Conservation (phyloP, 2,329 filamentous ascomycete species). For the Fonsecaea pedrosoi region DNA sequence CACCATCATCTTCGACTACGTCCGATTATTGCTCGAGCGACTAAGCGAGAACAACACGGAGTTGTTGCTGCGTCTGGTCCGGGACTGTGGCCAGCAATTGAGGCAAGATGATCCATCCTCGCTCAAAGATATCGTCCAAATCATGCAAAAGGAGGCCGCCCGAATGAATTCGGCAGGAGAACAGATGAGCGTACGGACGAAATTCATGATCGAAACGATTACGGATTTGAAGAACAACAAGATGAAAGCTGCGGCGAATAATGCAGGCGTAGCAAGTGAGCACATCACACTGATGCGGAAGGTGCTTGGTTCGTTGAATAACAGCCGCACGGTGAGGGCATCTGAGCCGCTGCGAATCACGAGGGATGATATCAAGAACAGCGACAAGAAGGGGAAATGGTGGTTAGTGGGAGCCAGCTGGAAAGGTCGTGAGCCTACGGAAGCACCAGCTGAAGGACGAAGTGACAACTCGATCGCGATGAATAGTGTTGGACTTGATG, state of each 20-base stretch:
- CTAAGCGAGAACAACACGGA: constrained; percentile 89
- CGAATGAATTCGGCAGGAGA: constrained; percentile 68
- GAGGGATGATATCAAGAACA: constrained; percentile 79
- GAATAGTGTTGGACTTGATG: constrained; percentile 41
- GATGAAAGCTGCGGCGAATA: constrained; percentile 74
- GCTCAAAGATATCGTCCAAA: constrained; percentile 83
- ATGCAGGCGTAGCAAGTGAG: constrained; percentile 76
- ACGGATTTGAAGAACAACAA: constrained; percentile 94
- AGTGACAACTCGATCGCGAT: constrained; percentile 26
- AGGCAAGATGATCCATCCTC: constrained; percentile 87
- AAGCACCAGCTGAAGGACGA: constrained; percentile 35
- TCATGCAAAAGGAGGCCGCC: constrained; percentile 75
- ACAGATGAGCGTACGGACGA: constrained; percentile 79
- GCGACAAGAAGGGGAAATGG: constrained; percentile 92
- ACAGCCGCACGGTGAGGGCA: constrained; percentile 65
- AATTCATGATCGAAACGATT: constrained; percentile 97
- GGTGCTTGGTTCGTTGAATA: constrained; percentile 77
- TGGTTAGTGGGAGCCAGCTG: constrained; percentile 98
- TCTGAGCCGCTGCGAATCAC: constrained; percentile 83
- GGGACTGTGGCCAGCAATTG: constrained; percentile 79
- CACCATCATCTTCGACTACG: constrained; percentile 87
- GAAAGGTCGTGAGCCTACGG: constrained; percentile 54
- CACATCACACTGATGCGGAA: constrained; percentile 91
- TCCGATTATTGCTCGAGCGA: constrained; percentile 75
- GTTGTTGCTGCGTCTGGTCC: constrained; percentile 81